Evolutionary conservation across 306 rosid species (phyloP).

Genomic region (Prunus mira): DNA sequence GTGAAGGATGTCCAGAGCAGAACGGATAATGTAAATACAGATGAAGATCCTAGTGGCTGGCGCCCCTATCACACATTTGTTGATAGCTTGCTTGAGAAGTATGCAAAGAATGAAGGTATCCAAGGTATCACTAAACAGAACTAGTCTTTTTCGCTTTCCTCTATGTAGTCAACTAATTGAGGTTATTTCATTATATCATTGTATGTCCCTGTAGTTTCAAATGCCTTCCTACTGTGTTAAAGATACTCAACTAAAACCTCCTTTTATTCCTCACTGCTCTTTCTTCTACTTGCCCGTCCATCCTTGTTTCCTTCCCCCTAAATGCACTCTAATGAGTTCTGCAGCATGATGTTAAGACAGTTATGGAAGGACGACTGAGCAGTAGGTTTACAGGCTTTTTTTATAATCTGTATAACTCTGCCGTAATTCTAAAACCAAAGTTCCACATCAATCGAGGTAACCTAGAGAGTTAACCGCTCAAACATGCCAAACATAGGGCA

Average conservation of each 20-base stretch:
- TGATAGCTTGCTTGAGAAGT: conserved; percentile 63
- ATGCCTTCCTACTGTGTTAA: too few relatives aligned
- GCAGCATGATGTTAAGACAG: too few relatives aligned
- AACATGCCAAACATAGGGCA: not conserved
- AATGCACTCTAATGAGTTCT: too few relatives aligned
- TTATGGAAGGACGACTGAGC: not conserved
- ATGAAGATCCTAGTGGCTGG: conserved; percentile 98
- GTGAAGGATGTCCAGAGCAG: conserved; percentile 70
- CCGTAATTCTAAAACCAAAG: not conserved
- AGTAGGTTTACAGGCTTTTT: not conserved
- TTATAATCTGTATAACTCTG: not conserved
- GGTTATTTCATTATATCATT: too few relatives aligned
- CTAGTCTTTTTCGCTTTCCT: not conserved
- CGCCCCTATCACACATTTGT: conserved; percentile 75
- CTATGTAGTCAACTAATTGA: not conserved
- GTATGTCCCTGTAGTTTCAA: too few relatives aligned
- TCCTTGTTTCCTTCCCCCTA: too few relatives aligned
- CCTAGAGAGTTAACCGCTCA: not conserved
- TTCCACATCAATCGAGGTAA: not conserved
- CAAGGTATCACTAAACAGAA: conserved; percentile 47
- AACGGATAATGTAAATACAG: conserved; percentile 66
- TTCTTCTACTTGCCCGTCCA: not conserved
- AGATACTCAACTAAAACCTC: too few relatives aligned
- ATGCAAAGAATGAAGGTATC: conserved; percentile 73
- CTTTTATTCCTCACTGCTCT: not conserved